These are phyloP conservation scores for Lasiosphaeria miniovina DNA, from an alignment of 495 filamentous ascomycete species.

Conservation along the genomic window DNA sequence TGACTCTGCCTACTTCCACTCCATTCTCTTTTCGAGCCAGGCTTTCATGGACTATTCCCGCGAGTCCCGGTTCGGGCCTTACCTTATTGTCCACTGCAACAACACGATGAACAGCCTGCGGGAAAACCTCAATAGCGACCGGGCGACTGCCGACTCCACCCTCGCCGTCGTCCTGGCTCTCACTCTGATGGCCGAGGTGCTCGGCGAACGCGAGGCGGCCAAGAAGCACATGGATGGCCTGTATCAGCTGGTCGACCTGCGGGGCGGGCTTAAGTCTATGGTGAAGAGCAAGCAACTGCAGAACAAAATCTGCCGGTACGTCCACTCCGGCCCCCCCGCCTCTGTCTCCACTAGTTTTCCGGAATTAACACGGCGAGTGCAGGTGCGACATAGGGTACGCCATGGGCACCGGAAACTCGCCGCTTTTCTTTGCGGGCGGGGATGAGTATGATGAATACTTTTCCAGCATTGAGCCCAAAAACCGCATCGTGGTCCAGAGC, in stretches of 20 bases:
- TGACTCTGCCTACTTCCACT: conserved; percentile 20
- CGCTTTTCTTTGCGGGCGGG: conserved; percentile 10
- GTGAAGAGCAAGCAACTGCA: conserved; percentile 17
- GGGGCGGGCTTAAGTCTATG: conserved; percentile 28
- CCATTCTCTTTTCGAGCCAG: conserved; percentile 14
- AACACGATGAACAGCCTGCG: conserved; percentile 12
- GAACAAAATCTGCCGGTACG: conserved; percentile 20
- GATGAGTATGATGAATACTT: not conserved
- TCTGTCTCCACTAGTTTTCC: not conserved
- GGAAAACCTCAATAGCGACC: conserved; percentile 8
- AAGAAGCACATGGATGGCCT: conserved; percentile 37
- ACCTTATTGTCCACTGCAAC: conserved; percentile 10
- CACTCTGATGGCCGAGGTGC: conserved; percentile 28
- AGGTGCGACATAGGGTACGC: conserved; percentile 12
- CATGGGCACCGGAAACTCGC: not conserved
- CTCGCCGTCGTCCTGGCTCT: conserved; percentile 33
- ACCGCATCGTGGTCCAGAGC: no score
- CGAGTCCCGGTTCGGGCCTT: not conserved
- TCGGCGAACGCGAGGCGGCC: conserved; percentile 25
- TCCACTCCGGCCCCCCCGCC: not conserved
- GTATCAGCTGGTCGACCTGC: conserved; percentile 33
- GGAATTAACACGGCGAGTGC: not conserved
- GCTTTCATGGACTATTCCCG: conserved; percentile 14
- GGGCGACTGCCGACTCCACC: conserved; percentile 25
- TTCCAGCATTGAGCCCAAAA: no score